Evolutionary conservation across 2,329 filamentous ascomycete species (phyloP).

Genomic region (Monosporascus sp.): DNA sequence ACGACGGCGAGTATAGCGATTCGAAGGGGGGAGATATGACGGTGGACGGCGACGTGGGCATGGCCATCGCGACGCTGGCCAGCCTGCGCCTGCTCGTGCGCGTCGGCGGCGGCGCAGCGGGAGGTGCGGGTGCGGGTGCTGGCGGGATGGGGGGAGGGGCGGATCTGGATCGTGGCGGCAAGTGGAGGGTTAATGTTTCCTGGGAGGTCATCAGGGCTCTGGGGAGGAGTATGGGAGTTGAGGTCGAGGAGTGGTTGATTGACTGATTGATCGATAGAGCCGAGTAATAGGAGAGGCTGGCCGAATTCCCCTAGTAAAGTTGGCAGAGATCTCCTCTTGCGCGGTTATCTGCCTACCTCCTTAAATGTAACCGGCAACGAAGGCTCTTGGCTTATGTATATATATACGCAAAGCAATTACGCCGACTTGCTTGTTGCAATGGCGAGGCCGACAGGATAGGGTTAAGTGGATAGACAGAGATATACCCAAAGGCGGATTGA

Average conservation of each 20-base stretch:
- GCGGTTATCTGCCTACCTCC: too few species aligned
- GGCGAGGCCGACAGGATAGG: too few species aligned
- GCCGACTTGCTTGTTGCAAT: too few species aligned
- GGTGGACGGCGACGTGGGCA: constrained; percentile 51
- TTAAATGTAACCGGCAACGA: too few species aligned
- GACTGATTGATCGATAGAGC: constrained; percentile 48
- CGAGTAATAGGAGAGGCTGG: too few species aligned
- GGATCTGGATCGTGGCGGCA: constrained; percentile 65
- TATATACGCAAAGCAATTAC: too few species aligned
- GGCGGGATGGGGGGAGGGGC: constrained; percentile 68
- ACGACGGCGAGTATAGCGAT: constrained; percentile 21
- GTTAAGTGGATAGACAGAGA: too few species aligned
- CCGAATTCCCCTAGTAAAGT: too few species aligned
- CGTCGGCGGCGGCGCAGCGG: constrained; percentile 56
- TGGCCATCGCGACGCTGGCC: constrained; percentile 66
- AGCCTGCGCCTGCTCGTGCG: constrained; percentile 65
- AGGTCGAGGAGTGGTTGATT: constrained; percentile 70
- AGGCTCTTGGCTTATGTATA: too few species aligned
- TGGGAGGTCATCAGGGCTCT: constrained; percentile 71
- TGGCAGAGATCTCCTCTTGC: too few species aligned
- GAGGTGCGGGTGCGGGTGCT: constrained; percentile 64
- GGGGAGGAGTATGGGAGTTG: constrained; percentile 69
- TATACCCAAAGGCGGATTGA: too few species aligned
- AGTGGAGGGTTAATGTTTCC: constrained; percentile 73
- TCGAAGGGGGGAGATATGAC: not conserved